Conservation (phyloP, 768 basidiomycete genomes). For the Termitomyces titanicus region DNA sequence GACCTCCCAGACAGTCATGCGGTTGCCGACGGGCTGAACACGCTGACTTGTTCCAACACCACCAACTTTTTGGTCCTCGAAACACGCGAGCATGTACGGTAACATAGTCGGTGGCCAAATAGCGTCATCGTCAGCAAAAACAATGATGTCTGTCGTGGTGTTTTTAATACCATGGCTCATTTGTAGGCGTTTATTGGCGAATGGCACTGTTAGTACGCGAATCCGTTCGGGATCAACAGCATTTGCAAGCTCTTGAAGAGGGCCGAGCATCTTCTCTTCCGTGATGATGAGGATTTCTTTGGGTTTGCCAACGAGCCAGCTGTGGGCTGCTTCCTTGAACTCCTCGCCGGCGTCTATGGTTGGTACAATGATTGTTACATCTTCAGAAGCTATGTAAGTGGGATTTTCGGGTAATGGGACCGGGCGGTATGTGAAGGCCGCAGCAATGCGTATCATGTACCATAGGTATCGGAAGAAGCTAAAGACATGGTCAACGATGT, state of each 20-base stretch:
- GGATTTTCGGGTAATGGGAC: constrained; percentile 88
- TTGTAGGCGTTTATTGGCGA: constrained; percentile 91
- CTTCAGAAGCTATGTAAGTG: constrained; percentile 85
- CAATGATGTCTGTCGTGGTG: constrained; percentile 88
- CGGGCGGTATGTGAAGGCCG: constrained; percentile 80
- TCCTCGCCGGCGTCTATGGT: constrained; percentile 96
- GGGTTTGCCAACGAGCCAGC: constrained; percentile 89
- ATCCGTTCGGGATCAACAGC: constrained; percentile 82
- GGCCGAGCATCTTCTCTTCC: constrained; percentile 88
- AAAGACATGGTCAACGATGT: constrained; percentile 14
- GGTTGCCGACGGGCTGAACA: constrained; percentile 72
- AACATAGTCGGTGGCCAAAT: constrained; percentile 93
- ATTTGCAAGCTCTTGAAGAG: constrained; percentile 85
- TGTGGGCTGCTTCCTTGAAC: constrained; percentile 89
- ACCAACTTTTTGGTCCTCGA: constrained; percentile 91
- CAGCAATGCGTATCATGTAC: constrained; percentile 83
- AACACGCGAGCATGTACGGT: constrained; percentile 87
- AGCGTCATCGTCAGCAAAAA: constrained; percentile 94
- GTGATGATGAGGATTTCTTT: constrained; percentile 72
- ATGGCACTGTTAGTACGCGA: constrained; percentile 85
- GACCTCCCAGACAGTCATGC: constrained; percentile 94
- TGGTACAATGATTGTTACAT: constrained; percentile 95
- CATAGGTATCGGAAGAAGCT: constrained; percentile 94
- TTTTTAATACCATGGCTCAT: constrained; percentile 93
- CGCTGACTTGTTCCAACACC: constrained; percentile 91